Base-by-base conservation (phyloP, 1,139 yeast species). In the Lodderomyces orthopsilosis region DNA sequence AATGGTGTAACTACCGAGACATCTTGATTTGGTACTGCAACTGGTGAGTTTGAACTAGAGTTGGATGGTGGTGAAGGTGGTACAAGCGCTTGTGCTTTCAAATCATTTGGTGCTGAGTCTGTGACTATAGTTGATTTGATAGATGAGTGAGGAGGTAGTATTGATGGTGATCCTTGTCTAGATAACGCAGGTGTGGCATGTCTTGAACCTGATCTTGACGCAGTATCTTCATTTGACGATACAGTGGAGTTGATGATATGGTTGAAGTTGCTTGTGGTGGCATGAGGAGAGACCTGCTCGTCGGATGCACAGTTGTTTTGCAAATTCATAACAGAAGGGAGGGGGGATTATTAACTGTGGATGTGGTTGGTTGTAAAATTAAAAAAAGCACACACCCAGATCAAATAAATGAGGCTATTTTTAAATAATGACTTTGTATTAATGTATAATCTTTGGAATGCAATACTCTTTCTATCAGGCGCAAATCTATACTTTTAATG, bases 1-100 rank as follows among this genome's bases (percentile, higher is more conserved):
- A 74, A 74, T 1, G 79, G 78, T 0, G 77, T 73, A 13, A 73
- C 71, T 30, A 70, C 74, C 0, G 73, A 65, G 2, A 41, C 41
- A 32, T 52, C 51, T 18, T 44, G 46, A 34, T 39, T 42, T 30
- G 41, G 41, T 32, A 27, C 18, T 21, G 23, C n/a, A 24, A 17
- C 35, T 12, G 35, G 35, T 13, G 35, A 32, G 10, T 32, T 32
- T 32, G 35, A 15, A 17, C 21, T 32, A 8, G 35, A 13, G n/a
- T 24, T 24, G n/a, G n/a, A 13, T 5, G 18, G 34, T 8, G 34
- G 34, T 8, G 34, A 30, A 14, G 12, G 18, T 21, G 26, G 21
- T 5, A 12, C 37, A 19, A 34, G 37, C 4, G 26, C 12, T 34
- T 34, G 37, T n/a, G 36, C n/a, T 34, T 15, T 33, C 35, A 27